Evolutionary conservation across 2,329 filamentous ascomycete species (phyloP).

Genomic region (Sphaerulina vaccinii): DNA sequence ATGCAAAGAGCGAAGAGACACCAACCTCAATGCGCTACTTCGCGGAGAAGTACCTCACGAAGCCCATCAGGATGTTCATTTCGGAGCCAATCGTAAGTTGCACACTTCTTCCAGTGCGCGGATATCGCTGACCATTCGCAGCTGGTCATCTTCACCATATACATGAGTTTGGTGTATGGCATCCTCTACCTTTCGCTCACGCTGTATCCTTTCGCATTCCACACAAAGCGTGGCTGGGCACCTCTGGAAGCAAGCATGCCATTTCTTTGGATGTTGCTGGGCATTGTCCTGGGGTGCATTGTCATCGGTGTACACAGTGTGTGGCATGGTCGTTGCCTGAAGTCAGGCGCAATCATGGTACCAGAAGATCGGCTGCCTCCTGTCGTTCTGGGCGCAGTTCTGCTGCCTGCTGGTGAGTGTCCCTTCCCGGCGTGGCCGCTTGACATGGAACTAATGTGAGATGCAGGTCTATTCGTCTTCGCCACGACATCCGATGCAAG

Average conservation of each 20-base stretch:
- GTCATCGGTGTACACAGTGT: conserved; percentile 62
- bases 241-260: conserved; percentile 58
- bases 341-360: conserved; percentile 51
- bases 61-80: conserved; percentile 63
- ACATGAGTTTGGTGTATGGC: conserved; percentile 66
- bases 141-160: conserved; percentile 66
- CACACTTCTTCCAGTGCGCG: conserved; percentile 23
- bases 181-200: conserved; percentile 60
- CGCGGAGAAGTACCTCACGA: conserved; percentile 63
- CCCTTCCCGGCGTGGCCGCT: not conserved
- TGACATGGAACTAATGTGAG: not conserved
- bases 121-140: conserved; percentile 37
- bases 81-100: conserved; percentile 57
- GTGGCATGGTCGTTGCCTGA: conserved; percentile 60
- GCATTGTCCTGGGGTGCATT: conserved; percentile 56
- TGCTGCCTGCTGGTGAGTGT: conserved; percentile 47
- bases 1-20: conserved; percentile 65
- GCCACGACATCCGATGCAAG: conserved; percentile 54
- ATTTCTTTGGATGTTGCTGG: conserved; percentile 62
- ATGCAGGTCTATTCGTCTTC: conserved; percentile 58
- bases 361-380: conserved; percentile 61
- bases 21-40: conserved; percentile 55
- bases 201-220: conserved; percentile 67
- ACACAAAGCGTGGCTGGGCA: conserved; percentile 61
- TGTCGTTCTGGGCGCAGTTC: conserved; percentile 62